phyloP scores from a whole-genome alignment of 2,329 filamentous ascomycete species.

The Alternaria solani region DNA sequence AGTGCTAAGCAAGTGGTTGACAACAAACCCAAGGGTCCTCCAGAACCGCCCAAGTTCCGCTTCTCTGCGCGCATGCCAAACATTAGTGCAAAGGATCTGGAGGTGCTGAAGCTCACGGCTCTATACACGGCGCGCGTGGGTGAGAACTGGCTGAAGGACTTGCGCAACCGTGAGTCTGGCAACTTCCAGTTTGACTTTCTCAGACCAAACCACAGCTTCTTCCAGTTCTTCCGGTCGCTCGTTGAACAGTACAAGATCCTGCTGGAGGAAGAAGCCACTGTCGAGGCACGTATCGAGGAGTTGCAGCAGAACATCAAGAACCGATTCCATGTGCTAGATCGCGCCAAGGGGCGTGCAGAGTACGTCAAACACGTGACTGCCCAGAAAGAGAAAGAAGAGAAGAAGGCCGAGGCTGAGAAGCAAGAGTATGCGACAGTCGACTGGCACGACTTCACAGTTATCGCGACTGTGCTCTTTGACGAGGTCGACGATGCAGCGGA shows the following conservation, averaged over 20 bases:
- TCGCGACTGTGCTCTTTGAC: conserved; percentile 92
- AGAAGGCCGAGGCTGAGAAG: conserved; percentile 83
- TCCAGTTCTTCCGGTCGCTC: conserved; percentile 92
- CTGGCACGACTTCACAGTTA: conserved; percentile 97
- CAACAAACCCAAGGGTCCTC: conserved; percentile 80
- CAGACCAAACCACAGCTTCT: conserved; percentile 91
- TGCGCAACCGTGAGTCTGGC: conserved; percentile 86
- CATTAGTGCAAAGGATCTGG: conserved; percentile 92
- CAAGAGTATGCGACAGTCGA: conserved; percentile 84
- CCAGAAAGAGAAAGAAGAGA: conserved; percentile 88
- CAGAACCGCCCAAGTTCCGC: conserved; percentile 83
- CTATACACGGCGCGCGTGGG: conserved; percentile 94
- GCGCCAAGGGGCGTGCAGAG: conserved; percentile 85
- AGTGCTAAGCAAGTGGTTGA: conserved; percentile 43
- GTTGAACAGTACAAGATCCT: conserved; percentile 93
- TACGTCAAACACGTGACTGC: conserved; percentile 85
- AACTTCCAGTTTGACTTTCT: conserved; percentile 98
- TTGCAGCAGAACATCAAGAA: conserved; percentile 78
- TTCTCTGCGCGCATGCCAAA: conserved; percentile 98
- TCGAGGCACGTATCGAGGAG: conserved; percentile 75
- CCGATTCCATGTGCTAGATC: conserved; percentile 79
- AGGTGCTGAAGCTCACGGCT: conserved; percentile 77
- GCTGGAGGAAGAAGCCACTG: conserved; percentile 74
- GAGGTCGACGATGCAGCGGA: conserved; percentile 86
- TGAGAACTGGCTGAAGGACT: conserved; percentile 85